Percentiles rank a stretch among this genome's conserved stretches.
Evolutionary conservation across 2,329 filamentous ascomycete species (phyloP).

Genomic region (Sclerotinia spermophila): DNA sequence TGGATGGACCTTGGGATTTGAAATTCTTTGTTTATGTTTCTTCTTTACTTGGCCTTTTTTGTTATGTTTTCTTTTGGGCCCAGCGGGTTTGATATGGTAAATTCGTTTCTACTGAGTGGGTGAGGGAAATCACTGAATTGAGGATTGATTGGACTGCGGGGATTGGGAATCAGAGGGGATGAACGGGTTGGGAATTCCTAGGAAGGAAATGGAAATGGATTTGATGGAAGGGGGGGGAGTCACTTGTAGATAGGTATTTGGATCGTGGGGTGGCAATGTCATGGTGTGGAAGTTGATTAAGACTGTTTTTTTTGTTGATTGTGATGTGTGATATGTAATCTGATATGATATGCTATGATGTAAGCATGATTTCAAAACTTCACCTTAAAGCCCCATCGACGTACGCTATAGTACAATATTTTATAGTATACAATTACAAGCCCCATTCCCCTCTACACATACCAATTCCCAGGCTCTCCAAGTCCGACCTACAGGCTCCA

Average conservation of each 20-base stretch:
- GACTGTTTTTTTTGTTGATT: not conserved
- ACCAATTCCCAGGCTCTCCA: not conserved
- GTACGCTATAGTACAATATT: not conserved
- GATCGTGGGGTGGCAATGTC: not conserved
- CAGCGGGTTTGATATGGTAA: not conserved
- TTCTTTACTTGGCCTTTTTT: not conserved
- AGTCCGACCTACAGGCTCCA: no score
- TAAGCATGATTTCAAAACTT: not conserved
- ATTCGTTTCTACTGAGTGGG: not conserved
- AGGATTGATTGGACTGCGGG: not conserved
- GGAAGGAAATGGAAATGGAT: not conserved
- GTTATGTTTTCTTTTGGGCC: not conserved
- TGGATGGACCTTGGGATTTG: not conserved
- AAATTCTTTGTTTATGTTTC: conserved; percentile 13
- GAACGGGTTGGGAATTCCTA: no score
- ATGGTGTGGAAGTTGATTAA: conserved; percentile 4
- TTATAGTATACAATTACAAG: not conserved
- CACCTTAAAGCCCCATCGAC: not conserved
- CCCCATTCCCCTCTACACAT: not conserved
- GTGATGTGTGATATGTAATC: not conserved
- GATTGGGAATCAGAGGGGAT: not conserved
- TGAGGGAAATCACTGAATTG: no score
- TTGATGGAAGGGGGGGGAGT: not conserved
- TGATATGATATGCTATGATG: not conserved
- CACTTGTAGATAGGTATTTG: conserved; percentile 7